A percentile compares a stretch with the other conserved stretches of the same genome.
phyloP scores from a whole-genome alignment of 2,329 filamentous ascomycete species.

The Aspergillus brasiliensis region DNA sequence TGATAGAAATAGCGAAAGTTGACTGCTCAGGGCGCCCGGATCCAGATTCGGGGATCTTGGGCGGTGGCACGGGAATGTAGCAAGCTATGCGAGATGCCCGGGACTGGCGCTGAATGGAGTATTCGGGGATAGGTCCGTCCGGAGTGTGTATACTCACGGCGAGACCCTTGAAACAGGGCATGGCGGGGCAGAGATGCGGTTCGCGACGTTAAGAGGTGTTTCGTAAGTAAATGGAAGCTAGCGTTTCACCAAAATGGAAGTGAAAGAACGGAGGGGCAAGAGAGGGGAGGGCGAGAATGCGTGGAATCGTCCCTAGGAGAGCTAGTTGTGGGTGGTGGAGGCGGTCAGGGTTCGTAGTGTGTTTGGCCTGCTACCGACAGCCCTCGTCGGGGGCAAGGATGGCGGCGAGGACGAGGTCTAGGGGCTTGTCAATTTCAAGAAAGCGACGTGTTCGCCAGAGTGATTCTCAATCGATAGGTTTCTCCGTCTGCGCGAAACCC shows the following conservation, averaged over 20 bases:
- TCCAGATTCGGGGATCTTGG: conserved; percentile 70
- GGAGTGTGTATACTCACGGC: conserved; percentile 93
- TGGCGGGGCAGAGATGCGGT: conserved; percentile 36
- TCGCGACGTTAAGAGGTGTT: background rate
- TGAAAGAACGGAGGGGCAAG: background rate
- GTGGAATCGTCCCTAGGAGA: conserved; percentile 8
- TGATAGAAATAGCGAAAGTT: conserved; percentile 97
- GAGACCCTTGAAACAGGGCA: conserved; percentile 99
- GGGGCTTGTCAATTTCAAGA: background rate
- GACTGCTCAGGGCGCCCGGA: conserved; percentile 83
- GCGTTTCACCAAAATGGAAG: background rate
- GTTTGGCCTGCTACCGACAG: conserved; percentile 12
- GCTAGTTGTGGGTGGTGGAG: conserved; percentile 27
- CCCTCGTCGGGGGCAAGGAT: conserved; percentile 4
- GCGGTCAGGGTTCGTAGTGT: conserved; percentile 25
- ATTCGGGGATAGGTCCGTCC: conserved; percentile 79
- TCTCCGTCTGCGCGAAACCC: background rate
- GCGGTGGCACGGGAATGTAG: conserved; percentile 93
- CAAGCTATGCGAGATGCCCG: conserved; percentile 90
- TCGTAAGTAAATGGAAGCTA: background rate
- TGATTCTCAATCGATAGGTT: background rate
- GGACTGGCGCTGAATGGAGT: conserved; percentile 92
- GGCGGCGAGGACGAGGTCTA: background rate
- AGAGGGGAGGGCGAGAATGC: conserved; percentile 2
- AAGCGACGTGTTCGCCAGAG: background rate